phyloP scores from a whole-genome alignment of 2,329 filamentous ascomycete species.

The Biscogniauxia marginata region DNA sequence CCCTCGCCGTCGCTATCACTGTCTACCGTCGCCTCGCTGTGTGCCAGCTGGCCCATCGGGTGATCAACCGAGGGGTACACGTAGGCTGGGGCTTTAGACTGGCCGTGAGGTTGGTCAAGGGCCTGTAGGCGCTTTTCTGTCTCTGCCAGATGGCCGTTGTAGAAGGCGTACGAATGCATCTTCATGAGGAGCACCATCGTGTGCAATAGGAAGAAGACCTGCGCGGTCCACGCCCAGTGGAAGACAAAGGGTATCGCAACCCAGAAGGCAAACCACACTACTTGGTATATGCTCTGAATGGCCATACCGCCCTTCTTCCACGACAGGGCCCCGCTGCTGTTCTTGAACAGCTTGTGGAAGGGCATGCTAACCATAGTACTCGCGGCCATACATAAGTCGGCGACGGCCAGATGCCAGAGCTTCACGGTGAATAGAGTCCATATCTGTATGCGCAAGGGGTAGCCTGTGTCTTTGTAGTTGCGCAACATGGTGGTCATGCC shows the following conservation, averaged over 20 bases:
- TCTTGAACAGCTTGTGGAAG: conserved; percentile 67
- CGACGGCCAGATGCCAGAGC: conserved; percentile 80
- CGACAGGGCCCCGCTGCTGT: conserved; percentile 53
- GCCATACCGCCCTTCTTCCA: conserved; percentile 79
- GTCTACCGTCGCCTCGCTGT: conserved; percentile 35
- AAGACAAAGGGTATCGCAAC: conserved; percentile 79
- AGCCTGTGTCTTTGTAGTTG: conserved; percentile 91
- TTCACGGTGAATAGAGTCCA: conserved; percentile 88
- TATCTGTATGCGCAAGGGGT: conserved; percentile 79
- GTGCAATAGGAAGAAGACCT: conserved; percentile 92
- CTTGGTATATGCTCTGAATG: conserved; percentile 80
- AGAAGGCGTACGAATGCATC: conserved; percentile 98
- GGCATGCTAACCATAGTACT: conserved; percentile 71
- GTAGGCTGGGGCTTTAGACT: conserved; percentile 68
- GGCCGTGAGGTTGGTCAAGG: conserved; percentile 74
- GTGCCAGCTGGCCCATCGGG: conserved; percentile 39
- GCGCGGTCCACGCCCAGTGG: conserved; percentile 94
- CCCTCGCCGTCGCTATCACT: conserved; percentile 42
- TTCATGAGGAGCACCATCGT: conserved; percentile 95
- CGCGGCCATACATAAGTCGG: conserved; percentile 81
- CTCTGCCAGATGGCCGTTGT: conserved; percentile 92
- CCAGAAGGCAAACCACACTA: conserved; percentile 78
- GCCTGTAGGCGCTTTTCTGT: conserved; percentile 76
- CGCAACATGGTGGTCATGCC: conserved; percentile 89
- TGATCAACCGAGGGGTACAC: conserved; percentile 68